Percentiles rank a stretch among this genome's conserved stretches.
phyloP scores from a whole-genome alignment of 805 yeast genomes.

The Metschnikowia matae region DNA sequence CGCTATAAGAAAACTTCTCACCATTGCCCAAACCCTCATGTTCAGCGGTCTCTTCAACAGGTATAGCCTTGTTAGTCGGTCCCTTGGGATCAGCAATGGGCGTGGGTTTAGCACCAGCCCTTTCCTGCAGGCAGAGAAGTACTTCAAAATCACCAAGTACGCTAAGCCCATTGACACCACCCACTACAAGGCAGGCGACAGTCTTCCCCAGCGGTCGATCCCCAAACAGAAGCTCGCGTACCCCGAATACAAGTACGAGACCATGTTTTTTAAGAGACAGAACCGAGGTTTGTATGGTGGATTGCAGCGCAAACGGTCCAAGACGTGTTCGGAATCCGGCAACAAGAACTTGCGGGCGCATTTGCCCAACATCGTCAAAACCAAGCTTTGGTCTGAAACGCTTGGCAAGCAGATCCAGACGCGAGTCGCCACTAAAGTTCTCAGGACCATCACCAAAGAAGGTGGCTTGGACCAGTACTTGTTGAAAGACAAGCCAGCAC shows the following conservation, averaged over 20 bases:
- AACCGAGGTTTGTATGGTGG: conserved; percentile 92
- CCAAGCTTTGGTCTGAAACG: conserved; percentile 81
- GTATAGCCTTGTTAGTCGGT: conserved; percentile 9
- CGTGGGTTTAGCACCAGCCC: conserved; percentile 6
- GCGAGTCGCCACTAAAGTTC: conserved; percentile 71
- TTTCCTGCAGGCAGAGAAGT: conserved; percentile 28
- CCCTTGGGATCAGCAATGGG: conserved; percentile 1
- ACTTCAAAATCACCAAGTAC: conserved; percentile 37
- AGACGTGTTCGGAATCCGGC: conserved; percentile 70
- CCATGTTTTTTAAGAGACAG: conserved; percentile 74
- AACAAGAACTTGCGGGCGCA: conserved; percentile 73
- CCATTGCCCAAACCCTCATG: neutral
- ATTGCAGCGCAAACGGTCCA: conserved; percentile 69
- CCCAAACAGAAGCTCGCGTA: conserved; percentile 12
- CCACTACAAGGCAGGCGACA: conserved; percentile 36
- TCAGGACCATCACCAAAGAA: conserved; percentile 83
- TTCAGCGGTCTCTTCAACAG: conserved; percentile 6
- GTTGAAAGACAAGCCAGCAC: conserved; percentile 79
- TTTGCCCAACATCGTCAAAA: conserved; percentile 74
- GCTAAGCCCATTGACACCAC: conserved; percentile 35
- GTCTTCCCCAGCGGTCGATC: conserved; percentile 18
- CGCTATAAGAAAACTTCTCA: neutral
- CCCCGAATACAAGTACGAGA: conserved; percentile 54
- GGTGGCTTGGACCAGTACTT: conserved; percentile 93
- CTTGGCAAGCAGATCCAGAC: conserved; percentile 54